These are phyloP conservation scores for Lactuca saligna DNA, from an alignment of 129 eudicot species.

Conservation along the genomic window DNA sequence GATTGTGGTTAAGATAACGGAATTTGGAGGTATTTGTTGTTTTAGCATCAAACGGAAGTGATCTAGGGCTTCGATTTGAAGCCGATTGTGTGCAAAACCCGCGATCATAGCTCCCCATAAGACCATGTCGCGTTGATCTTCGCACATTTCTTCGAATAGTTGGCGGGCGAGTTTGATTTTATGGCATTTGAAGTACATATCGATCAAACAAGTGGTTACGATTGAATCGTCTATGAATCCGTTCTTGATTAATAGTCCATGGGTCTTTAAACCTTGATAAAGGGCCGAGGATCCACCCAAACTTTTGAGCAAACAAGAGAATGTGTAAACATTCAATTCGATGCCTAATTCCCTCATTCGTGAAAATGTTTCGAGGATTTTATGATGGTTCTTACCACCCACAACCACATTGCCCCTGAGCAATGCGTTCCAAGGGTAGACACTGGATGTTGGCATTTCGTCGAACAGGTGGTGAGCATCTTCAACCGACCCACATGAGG, in stretches of 20 bases:
- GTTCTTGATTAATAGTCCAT: conserved; percentile 70
- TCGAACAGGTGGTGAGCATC: conserved; percentile 70
- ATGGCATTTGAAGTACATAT: conserved; percentile 88
- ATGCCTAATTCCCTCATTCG: conserved; percentile 70
- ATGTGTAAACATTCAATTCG: conserved; percentile 76
- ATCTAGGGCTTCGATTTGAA: conserved; percentile 61
- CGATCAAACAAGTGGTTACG: conserved; percentile 71
- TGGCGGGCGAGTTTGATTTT: conserved; percentile 59
- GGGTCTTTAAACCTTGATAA: conserved; percentile 73
- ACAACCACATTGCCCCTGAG: conserved; percentile 74
- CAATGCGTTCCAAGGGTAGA: conserved; percentile 88
- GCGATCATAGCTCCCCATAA: conserved; percentile 89
- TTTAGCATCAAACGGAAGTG: conserved; percentile 63
- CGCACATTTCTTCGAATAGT: conserved; percentile 58
- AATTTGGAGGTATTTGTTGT: conserved; percentile 51
- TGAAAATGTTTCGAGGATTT: conserved; percentile 38
- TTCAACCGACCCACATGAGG: conserved; percentile 57
- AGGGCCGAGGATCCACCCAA: conserved; percentile 69
- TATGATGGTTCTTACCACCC: conserved; percentile 57
- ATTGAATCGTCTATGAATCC: conserved; percentile 55
- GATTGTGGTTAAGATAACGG: conserved; percentile 59
- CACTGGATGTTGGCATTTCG: conserved; percentile 47
- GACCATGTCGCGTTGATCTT: conserved; percentile 67
- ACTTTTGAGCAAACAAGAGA: conserved; percentile 87
- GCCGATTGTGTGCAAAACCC: conserved; percentile 76